Base-by-base conservation (phyloP, 805 yeast species). In the Maudiozyma pseudohumilis region DNA sequence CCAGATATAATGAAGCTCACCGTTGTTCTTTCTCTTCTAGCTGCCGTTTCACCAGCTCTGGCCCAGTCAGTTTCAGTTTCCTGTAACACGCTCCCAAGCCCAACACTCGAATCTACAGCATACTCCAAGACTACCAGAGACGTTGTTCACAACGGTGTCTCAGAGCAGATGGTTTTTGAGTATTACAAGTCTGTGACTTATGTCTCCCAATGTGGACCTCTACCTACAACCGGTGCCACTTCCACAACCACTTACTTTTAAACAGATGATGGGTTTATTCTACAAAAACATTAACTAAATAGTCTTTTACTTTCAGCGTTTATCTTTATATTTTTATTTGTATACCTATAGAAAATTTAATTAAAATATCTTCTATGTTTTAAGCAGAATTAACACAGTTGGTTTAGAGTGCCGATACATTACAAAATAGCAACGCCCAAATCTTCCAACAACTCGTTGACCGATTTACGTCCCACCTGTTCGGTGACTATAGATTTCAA, bases 371-470 rank as follows among this genome's bases (percentile, higher is more conserved):
- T 28, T 17, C 31, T 5, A 28, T 28, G 5, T 28, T 28, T 12
- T 28, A 28, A 26, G 15, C 5, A 26, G 4, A 13, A 6, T 26
- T 26, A 17, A 26, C 6, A 7, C 15, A 7, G 11, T 26, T 15
- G 5, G 15, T 26, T n/a, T n/a, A n/a, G n/a, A n/a, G n/a, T n/a
- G n/a, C n/a, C n/a, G n/a, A n/a, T n/a, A n/a, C n/a, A n/a, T n/a
- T n/a, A n/a, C n/a, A n/a, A n/a, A n/a, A n/a, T n/a, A n/a, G n/a
- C 60, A 18, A 36, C 42, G 18, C 60, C 59, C 25, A 55, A 41
- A n/a, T 46, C 50, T 35, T 54, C 60, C 30, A 58, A 39, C 23
- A 54, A 46, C 16, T 48, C 56, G 18, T 45, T 43, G 33, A 54
- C 35, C 40, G 53, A 45, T 29, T 48, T 41, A 8, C 51, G 46